Evolutionary conservation across 2,329 filamentous ascomycete species (phyloP).

Genomic region (Diplodia scrobiculata): DNA sequence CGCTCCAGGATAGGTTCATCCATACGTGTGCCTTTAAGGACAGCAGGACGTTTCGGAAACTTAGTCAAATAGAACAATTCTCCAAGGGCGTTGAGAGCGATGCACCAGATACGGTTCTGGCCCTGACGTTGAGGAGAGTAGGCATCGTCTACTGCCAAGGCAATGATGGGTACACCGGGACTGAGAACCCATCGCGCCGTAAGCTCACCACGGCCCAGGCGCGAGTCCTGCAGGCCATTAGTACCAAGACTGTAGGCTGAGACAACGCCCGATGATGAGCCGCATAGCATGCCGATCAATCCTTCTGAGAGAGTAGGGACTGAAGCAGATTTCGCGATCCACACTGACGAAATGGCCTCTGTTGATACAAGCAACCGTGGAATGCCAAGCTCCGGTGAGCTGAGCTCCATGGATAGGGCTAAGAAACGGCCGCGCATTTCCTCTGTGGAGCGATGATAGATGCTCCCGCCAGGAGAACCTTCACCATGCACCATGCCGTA

Average conservation of each 20-base stretch:
- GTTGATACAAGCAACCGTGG: slow-evolving; percentile 70
- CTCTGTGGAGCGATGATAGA: slow-evolving; percentile 72
- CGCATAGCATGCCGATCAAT: slow-evolving; percentile 77
- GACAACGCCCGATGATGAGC: slow-evolving; percentile 80
- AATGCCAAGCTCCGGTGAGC: slow-evolving; percentile 69
- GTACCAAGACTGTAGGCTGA: slow-evolving; percentile 76
- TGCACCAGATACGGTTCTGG: slow-evolving; percentile 79
- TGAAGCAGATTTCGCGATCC: slow-evolving; percentile 81
- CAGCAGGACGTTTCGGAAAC: slow-evolving; percentile 61
- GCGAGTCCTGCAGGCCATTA: slow-evolving; percentile 60
- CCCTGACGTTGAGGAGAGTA: slow-evolving; percentile 72
- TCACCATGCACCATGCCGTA: slow-evolving; percentile 84
- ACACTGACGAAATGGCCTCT: slow-evolving; percentile 76
- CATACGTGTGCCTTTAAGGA: slow-evolving; percentile 51
- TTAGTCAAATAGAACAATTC: slow-evolving; percentile 85
- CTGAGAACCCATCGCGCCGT: slow-evolving; percentile 88
- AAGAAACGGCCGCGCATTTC: slow-evolving; percentile 79
- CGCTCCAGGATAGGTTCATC: slow-evolving; percentile 59
- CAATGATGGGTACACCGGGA: slow-evolving; percentile 88
- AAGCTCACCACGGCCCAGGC: slow-evolving; percentile 70
- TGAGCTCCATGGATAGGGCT: slow-evolving; percentile 60
- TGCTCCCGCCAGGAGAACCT: slow-evolving; percentile 78
- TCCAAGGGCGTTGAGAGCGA: slow-evolving; percentile 88
- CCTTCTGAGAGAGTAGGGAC: slow-evolving; percentile 73
- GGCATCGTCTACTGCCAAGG: slow-evolving; percentile 78